Evolutionary conservation across 176 grass and related monocot genomes (phyloP).

Genomic region (Oryza nivara): DNA sequence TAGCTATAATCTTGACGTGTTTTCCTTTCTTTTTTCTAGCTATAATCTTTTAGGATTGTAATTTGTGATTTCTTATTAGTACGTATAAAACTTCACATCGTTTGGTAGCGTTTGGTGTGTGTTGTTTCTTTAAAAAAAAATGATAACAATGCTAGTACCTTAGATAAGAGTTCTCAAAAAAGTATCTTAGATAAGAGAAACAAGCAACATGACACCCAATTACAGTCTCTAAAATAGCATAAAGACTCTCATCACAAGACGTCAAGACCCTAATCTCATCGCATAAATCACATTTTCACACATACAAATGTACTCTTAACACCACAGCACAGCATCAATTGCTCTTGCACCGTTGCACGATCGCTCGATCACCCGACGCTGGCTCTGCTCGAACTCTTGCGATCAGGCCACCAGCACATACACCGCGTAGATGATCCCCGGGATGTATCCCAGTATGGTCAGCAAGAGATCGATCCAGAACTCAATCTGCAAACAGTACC

Average conservation of each 20-base stretch:
- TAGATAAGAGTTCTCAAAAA: neutral
- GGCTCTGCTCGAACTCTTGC: neutral
- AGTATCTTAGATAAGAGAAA: neutral
- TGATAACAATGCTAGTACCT: neutral
- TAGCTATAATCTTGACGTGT: too few species aligned
- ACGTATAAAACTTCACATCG: too few species aligned
- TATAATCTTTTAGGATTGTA: too few species aligned
- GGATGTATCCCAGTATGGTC: constrained; percentile 75
- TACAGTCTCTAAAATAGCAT: neutral
- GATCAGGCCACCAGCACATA: constrained; percentile 60
- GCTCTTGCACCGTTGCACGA: neutral
- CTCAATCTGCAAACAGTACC: constrained; percentile 45
- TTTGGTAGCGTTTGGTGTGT: too few species aligned
- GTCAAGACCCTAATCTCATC: too few species aligned
- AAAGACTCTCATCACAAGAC: too few species aligned
- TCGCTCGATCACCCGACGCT: neutral
- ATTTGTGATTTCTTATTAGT: too few species aligned
- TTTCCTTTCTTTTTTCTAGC: too few species aligned
- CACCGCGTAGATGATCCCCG: constrained; percentile 75
- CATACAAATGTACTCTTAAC: neutral
- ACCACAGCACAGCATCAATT: neutral
- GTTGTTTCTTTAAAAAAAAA: too few species aligned
- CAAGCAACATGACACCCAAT: neutral
- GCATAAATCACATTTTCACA: neutral
- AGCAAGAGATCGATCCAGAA: constrained; percentile 81